Conservation (phyloP, 805 yeast species). For the Zygosaccharomyces bailii region DNA sequence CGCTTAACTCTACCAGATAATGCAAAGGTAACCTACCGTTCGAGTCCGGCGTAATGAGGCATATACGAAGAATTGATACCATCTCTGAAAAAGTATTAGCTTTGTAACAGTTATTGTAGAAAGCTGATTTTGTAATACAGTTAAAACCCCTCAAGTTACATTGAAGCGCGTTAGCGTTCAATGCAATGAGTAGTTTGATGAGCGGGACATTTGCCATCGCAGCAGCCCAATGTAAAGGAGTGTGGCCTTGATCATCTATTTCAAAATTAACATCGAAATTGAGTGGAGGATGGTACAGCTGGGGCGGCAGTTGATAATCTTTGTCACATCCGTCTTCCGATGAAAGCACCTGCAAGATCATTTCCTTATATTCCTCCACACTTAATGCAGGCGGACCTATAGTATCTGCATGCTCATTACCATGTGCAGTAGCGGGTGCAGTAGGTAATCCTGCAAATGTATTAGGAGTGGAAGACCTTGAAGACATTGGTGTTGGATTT, state of each 20-base stretch:
- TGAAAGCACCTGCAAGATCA: slow-evolving; percentile 33
- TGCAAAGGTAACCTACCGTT: slow-evolving; percentile 73
- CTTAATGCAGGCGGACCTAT: slow-evolving; percentile 12
- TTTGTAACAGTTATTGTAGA: slow-evolving; percentile 71
- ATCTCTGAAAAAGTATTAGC: slow-evolving; percentile 56
- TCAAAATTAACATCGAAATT: slow-evolving; percentile 63
- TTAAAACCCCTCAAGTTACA: slow-evolving; percentile 60
- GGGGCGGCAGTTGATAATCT: slow-evolving; percentile 32
- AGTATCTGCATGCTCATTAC: slow-evolving; percentile 10
- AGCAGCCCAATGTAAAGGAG: slow-evolving; percentile 82
- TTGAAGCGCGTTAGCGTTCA: slow-evolving; percentile 58
- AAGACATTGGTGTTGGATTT: slow-evolving; percentile 26
- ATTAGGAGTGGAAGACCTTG: slow-evolving; percentile 24
- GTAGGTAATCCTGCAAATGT: slow-evolving; percentile 17
- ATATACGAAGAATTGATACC: slow-evolving; percentile 56
- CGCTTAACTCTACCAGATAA: slow-evolving; percentile 55
- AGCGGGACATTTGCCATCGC: slow-evolving; percentile 68
- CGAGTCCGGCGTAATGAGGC: slow-evolving; percentile 67
- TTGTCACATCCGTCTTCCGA: slow-evolving; percentile 32
- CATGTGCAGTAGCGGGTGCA: slow-evolving; percentile 16
- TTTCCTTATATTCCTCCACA: slow-evolving; percentile 30
- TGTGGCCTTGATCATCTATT: slow-evolving; percentile 77
- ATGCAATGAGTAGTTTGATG: slow-evolving; percentile 50
- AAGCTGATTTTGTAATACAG: slow-evolving; percentile 62
- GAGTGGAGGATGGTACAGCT: slow-evolving; percentile 54